phyloP scores from a whole-genome alignment of 2,329 filamentous ascomycete genomes.

The Microcyclosporella mali region DNA sequence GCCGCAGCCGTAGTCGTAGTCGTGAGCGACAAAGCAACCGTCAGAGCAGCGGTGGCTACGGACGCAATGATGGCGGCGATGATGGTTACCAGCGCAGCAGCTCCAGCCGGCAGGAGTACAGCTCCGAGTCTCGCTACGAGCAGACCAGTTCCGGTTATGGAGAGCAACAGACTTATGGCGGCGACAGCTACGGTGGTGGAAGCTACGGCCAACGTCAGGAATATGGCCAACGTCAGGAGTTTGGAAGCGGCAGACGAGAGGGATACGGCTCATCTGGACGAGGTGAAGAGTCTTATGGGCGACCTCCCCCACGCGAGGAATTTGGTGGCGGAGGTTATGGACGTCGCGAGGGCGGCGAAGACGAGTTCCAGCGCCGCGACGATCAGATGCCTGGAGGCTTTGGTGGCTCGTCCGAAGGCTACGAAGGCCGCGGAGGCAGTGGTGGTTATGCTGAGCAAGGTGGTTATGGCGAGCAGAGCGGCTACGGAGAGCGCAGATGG shows the following conservation, averaged over 20 bases:
- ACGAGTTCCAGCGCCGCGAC: slow-evolving; percentile 10
- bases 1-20: slow-evolving; percentile 8
- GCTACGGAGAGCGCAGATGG: slow-evolving; percentile 6
- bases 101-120: slow-evolving; percentile 21
- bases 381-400: slow-evolving; percentile 10
- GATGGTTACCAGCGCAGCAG: slow-evolving; percentile 12
- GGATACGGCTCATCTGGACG: slow-evolving; percentile 1
- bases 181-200: slow-evolving; percentile 13
- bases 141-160: slow-evolving; percentile 10
- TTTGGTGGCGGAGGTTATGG: slow-evolving; percentile 9
- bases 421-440: slow-evolving; percentile 3
- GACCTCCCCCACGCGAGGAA: background rate
- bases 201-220: slow-evolving; percentile 9
- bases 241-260: slow-evolving; percentile 1
- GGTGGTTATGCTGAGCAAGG: slow-evolving; percentile 9
- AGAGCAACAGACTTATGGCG: slow-evolving; percentile 14
- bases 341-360: slow-evolving; percentile 7
- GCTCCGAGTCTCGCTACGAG: slow-evolving; percentile 18
- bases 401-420: slow-evolving; percentile 6
- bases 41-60: slow-evolving; percentile 10
- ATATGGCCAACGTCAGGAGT: slow-evolving; percentile 1
- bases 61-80: slow-evolving; percentile 8
- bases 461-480: slow-evolving; percentile 6
- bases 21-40: slow-evolving; percentile 11
- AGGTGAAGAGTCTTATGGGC: background rate